Evolutionary conservation across 2,329 filamentous ascomycete species (phyloP), one percentile per base, ranked within the genome.

Genomic region (Aspergillus novoparasiticus): DNA sequence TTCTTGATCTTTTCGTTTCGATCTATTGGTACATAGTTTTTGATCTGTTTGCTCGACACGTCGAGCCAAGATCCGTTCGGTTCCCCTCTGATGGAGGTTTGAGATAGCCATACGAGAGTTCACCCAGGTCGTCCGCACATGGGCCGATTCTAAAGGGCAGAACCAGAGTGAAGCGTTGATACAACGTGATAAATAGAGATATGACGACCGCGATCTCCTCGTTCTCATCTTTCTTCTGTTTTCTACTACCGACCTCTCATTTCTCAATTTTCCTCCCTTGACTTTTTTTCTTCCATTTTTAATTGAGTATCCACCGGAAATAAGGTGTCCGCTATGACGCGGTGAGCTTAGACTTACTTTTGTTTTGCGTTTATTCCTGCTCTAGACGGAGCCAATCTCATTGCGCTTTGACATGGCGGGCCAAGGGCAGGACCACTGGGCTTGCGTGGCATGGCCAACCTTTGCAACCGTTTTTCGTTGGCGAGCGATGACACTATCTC

Each of bases 81-180:
- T 55, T 36, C 32, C 28, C 51, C 34, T 39, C 19, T 10, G 28
- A 36, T 39, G n/a, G 51, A 32, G 51, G n/a, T 55, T 55, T 55
- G 51, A 39, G 51, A 55, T 55, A 55, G 51, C 21, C 51, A 55
- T 55, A 36, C 32, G 51, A 36, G 51, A 36, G 51, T 34, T 51
- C 48, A 10, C 28, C 48, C 9, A 14, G 48, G 48, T 32, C 48
- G 48, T 30, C 46, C 14, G 26, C 16, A n/a, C 14, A 51, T 26
- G 23, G 45, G 23, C 14, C 45, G 23, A 53, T 26, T 26, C 9
- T n/a, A 28, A 51, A 6, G 30, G 50, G 28, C n/a, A n/a, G 50
- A 23, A 54, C 28, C 30, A 23, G n/a, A 55, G 32, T 55, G 51
- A 55, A 55, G 51, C 32, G 51, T 54, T 23, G 30, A 36, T 54